These are phyloP conservation scores for thale cress (Arabidopsis thaliana) DNA, from an alignment of 345 rosid genomes.

Conservation along the genomic window TAIR10.1 NC_003075.7:17904001-17904500, in stretches of 20 bases:
- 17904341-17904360: not conserved
- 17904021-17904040: not conserved
- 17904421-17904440: not conserved
- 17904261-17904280: too few species aligned
- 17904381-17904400: conserved; percentile 7
- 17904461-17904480: conserved; percentile 20
- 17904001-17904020: not conserved
- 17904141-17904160: too few species aligned
- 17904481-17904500: conserved; percentile 11
- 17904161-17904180: too few species aligned
- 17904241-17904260: too few species aligned
- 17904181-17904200: too few species aligned
- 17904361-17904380: not conserved
- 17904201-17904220: too few species aligned
- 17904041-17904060: not conserved
- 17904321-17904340: not conserved
- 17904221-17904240: too few species aligned
- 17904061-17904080: not conserved
- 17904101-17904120: too few species aligned
- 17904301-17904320: too few species aligned
- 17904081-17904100: not conserved
- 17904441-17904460: conserved; percentile 10
- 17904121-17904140: too few species aligned
- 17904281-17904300: too few species aligned
- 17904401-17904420: not conserved